Evolutionary conservation across 1,284 basidiomycete species (phyloP).

Genomic region (Porogramme epimiltina): DNA sequence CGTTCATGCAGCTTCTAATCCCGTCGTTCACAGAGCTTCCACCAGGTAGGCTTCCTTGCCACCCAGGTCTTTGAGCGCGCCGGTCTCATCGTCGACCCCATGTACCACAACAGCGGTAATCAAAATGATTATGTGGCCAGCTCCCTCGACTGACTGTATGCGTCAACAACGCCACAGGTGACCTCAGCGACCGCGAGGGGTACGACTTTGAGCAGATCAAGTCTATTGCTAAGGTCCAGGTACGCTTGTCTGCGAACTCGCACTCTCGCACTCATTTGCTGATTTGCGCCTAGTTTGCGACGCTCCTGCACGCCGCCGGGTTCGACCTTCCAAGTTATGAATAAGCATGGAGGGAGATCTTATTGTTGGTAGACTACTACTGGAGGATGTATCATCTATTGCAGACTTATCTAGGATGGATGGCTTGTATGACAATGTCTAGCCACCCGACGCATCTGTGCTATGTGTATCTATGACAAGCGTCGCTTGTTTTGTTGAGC

Average conservation of each 20-base stretch:
- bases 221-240: conserved; percentile 85
- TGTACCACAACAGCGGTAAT: conserved; percentile 82
- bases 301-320: conserved; percentile 53
- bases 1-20: no score
- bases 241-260: conserved; percentile 25
- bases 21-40: conserved; percentile 61
- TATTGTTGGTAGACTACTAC: no score
- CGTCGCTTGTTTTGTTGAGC: no score
- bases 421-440: no score
- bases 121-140: no score
- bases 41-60: conserved; percentile 79
- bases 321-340: conserved; percentile 38
- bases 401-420: no score
- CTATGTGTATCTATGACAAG: no score
- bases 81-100: conserved; percentile 80
- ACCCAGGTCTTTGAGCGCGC: conserved; percentile 84
- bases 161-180: conserved; percentile 52
- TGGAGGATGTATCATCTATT: no score
- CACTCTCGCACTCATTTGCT: not conserved
- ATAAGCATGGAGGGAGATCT: no score
- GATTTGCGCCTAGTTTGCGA: conserved; percentile 45
- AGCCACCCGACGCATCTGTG: no score
- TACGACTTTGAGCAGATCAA: conserved; percentile 82
- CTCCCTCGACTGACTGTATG: not conserved
- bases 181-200: conserved; percentile 73